These are phyloP conservation scores for Pelargonium fulgidum DNA, from an alignment of 441 rosid genomes.

Conservation along the genomic window DNA sequence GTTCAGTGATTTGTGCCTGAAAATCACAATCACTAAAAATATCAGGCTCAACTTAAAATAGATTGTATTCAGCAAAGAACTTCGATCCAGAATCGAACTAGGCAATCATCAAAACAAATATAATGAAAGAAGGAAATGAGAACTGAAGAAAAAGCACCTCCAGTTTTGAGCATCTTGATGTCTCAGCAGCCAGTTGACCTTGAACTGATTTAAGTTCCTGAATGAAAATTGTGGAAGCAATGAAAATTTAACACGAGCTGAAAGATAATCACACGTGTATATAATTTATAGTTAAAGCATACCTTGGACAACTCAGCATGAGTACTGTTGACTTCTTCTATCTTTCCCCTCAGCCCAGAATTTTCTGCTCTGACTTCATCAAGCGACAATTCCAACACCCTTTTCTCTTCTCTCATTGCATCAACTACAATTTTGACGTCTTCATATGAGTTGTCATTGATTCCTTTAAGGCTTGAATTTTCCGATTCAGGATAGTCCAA, in stretches of 20 bases:
- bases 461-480: conserved; percentile 34
- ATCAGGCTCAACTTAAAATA: not conserved
- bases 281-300: not conserved
- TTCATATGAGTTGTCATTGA: conserved; percentile 28
- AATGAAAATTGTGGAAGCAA: conserved; percentile 14
- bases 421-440: conserved; percentile 41
- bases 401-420: conserved; percentile 64
- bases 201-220: conserved; percentile 54
- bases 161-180: conserved; percentile 93
- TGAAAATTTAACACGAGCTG: conserved; percentile 14
- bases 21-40: conserved; percentile 15
- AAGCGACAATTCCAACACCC: conserved; percentile 20
- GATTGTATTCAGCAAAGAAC: not conserved
- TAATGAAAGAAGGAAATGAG: not conserved
- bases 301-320: conserved; percentile 43
- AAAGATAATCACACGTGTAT: not conserved
- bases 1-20: conserved; percentile 85
- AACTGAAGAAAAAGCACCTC: conserved; percentile 42
- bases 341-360: conserved; percentile 18
- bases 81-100: not conserved
- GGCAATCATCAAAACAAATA: not conserved
- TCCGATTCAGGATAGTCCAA: conserved; percentile 44
- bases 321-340: conserved; percentile 26
- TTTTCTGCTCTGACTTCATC: conserved; percentile 17
- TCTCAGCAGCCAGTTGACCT: conserved; percentile 79